A percentile compares a stretch with the other conserved stretches of the same genome.
phyloP scores from a whole-genome alignment of 148 eudicot genomes.

The Polygonum maritimum region DNA sequence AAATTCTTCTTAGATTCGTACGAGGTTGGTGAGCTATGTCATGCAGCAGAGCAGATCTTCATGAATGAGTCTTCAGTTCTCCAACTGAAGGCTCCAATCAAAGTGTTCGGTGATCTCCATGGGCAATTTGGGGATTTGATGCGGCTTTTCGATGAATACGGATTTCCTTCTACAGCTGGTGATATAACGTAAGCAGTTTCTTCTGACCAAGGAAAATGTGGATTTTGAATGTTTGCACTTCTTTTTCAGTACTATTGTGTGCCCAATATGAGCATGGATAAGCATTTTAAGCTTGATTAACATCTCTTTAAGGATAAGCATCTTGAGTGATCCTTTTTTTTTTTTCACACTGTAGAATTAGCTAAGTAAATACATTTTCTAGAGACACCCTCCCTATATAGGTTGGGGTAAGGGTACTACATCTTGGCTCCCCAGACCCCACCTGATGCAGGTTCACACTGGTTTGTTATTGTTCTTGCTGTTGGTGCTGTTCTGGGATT shows the following conservation, averaged over 20 bases:
- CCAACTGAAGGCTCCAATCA: constrained; percentile 90
- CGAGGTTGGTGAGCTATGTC: constrained; percentile 97
- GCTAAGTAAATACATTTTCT: no score
- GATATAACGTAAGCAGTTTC: constrained; percentile 72
- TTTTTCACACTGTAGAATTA: background rate
- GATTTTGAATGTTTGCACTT: background rate
- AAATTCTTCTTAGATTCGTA: constrained; percentile 90
- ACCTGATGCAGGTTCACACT: no score
- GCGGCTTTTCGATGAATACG: constrained; percentile 97
- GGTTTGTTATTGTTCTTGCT: no score
- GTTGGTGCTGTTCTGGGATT: background rate
- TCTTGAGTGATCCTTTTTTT: background rate
- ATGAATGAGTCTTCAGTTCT: constrained; percentile 93
- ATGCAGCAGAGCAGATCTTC: constrained; percentile 94
- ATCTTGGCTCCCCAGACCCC: no score
- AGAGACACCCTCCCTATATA: no score
- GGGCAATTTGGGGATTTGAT: constrained; percentile 96
- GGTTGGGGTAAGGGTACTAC: no score
- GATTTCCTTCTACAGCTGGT: constrained; percentile 96
- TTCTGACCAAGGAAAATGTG: background rate
- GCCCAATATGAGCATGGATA: background rate
- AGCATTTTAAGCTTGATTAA: background rate
- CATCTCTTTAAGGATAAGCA: background rate
- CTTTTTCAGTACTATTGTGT: background rate
- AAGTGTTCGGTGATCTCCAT: constrained; percentile 98